Conservation (phyloP, 192 early-diverging fungal genomes). For the Umbelopsis sp. region DNA sequence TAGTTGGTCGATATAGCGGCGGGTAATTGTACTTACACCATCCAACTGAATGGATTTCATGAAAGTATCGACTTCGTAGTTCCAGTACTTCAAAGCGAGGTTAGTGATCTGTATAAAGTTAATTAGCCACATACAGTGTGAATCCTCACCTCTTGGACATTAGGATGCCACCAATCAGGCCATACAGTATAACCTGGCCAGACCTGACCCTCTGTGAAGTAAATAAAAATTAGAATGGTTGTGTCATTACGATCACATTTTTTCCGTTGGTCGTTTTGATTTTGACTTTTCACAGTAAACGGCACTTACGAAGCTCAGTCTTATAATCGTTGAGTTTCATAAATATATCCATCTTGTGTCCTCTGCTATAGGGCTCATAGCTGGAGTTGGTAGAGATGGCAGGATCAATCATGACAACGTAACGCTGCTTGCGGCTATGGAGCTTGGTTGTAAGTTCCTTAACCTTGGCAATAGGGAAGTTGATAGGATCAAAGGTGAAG, state of each 20-base stretch:
- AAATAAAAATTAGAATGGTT: not conserved
- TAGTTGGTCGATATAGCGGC: not conserved
- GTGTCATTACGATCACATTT: too few species aligned
- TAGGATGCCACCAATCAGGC: slow-evolving; percentile 64
- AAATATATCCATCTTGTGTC: slow-evolving; percentile 53
- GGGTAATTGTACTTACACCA: slow-evolving; percentile 6
- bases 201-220: not conserved
- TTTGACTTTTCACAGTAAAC: not conserved
- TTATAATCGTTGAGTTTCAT: slow-evolving; percentile 40
- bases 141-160: slow-evolving; percentile 31
- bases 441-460: slow-evolving; percentile 46
- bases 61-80: slow-evolving; percentile 42
- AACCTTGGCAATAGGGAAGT: slow-evolving; percentile 57
- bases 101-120: not conserved
- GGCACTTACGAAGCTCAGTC: slow-evolving; percentile 6
- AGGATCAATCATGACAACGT: slow-evolving; percentile 68
- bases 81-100: slow-evolving; percentile 39
- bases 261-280: not conserved
- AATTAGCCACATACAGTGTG: not conserved
- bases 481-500: slow-evolving; percentile 59
- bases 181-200: slow-evolving; percentile 64
- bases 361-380: slow-evolving; percentile 55
- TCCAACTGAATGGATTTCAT: slow-evolving; percentile 21
- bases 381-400: slow-evolving; percentile 53
- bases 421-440: slow-evolving; percentile 50